Percentiles rank a stretch among this genome's conserved stretches.
Conservation (phyloP, 2,329 filamentous ascomycete species). For the Ploettnerulaceae sp. region DNA sequence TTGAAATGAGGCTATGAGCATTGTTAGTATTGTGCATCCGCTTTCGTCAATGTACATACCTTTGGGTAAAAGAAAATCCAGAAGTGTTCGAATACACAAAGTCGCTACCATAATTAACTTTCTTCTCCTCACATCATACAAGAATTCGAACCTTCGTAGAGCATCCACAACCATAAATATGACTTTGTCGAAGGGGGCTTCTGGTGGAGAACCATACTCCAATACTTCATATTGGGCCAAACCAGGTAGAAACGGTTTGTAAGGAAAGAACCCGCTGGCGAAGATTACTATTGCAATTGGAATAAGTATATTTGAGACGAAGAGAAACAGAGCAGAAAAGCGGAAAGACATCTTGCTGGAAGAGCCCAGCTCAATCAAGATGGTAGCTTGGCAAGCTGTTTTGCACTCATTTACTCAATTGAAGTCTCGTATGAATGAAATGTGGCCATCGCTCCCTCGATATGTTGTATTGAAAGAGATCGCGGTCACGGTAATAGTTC, state of each 20-base stretch:
- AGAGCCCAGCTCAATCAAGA: slow-evolving; percentile 9
- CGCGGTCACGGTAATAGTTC: slow-evolving; percentile 15
- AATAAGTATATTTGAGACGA: slow-evolving; percentile 70
- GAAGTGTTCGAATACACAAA: slow-evolving; percentile 83
- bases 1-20: slow-evolving; percentile 37
- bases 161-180: slow-evolving; percentile 99
- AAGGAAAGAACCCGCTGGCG: slow-evolving; percentile 91
- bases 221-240: slow-evolving; percentile 63
- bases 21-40: slow-evolving; percentile 4
- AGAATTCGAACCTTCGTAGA: slow-evolving; percentile 63
- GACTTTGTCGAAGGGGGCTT: slow-evolving; percentile 77
- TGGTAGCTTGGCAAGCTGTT: slow-evolving; percentile 1
- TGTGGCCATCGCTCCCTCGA: slow-evolving; percentile 20
- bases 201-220: slow-evolving; percentile 51
- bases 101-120: slow-evolving; percentile 55
- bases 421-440: neutral
- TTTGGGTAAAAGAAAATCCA: slow-evolving; percentile 83
- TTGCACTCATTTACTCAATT: neutral
- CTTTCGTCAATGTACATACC: slow-evolving; percentile 45
- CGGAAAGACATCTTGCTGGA: slow-evolving; percentile 26
- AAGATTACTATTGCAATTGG: slow-evolving; percentile 72
- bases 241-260: slow-evolving; percentile 89
- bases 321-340: slow-evolving; percentile 39
- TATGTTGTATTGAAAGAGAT: neutral
- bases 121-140: neutral